phyloP scores from a whole-genome alignment of 2,329 filamentous ascomycete species.

The Fonsecaea multimorphosa region DNA sequence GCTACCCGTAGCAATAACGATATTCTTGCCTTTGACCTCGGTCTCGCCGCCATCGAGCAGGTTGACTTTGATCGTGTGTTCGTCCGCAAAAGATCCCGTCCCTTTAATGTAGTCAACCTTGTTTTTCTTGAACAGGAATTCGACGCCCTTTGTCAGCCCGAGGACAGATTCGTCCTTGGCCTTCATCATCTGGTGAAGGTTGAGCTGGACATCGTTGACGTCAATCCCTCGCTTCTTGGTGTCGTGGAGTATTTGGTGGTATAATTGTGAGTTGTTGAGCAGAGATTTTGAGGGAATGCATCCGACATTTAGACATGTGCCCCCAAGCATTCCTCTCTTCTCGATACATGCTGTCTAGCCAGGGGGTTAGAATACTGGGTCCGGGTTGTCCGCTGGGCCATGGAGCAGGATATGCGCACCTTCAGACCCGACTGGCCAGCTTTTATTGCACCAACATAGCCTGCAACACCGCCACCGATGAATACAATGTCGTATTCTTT shows the following conservation, averaged over 20 bases:
- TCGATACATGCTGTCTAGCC: constrained; percentile 91
- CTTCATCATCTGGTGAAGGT: constrained; percentile 96
- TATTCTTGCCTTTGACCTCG: constrained; percentile 89
- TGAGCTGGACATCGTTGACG: constrained; percentile 95
- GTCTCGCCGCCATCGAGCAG: constrained; percentile 91
- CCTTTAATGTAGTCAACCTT: constrained; percentile 98
- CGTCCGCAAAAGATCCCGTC: constrained; percentile 81
- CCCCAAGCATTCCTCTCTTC: constrained; percentile 92
- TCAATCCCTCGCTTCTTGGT: constrained; percentile 97
- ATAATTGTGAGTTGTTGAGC: constrained; percentile 98
- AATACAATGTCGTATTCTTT: constrained; percentile 97
- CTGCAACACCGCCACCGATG: constrained; percentile 96
- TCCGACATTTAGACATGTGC: constrained; percentile 97
- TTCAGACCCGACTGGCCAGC: constrained; percentile 96
- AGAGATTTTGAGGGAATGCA: constrained; percentile 99
- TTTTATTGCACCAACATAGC: constrained; percentile 99
- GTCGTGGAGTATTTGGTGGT: constrained; percentile 96
- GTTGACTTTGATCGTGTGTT: constrained; percentile 89
- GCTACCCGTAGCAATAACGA: constrained; percentile 94
- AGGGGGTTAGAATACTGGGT: constrained; percentile 26
- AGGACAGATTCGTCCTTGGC: constrained; percentile 92
- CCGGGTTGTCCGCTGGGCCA: not conserved
- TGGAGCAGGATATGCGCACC: constrained; percentile 60
- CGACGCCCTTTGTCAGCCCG: constrained; percentile 93
- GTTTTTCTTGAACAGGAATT: constrained; percentile 99